Percentiles rank a stretch among this genome's conserved stretches.
phyloP scores from a whole-genome alignment of 2,329 filamentous ascomycete genomes.

The Fusarium sp. region DNA sequence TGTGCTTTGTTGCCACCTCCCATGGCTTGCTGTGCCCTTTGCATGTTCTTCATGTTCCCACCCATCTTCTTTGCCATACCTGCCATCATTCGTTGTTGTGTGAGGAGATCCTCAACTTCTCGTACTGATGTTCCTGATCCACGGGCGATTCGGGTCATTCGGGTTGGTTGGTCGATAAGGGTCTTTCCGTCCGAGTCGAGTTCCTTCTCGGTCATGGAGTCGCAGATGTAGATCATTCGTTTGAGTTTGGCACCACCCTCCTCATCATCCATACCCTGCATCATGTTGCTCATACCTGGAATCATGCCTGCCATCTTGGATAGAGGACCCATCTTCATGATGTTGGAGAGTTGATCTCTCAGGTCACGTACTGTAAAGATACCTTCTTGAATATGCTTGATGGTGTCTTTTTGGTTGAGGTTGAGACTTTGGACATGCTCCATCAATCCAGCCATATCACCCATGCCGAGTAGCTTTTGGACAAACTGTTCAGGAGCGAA shows the following conservation, averaged over 20 bases:
- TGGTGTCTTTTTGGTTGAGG: slow-evolving; percentile 97
- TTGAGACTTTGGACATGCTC: slow-evolving; percentile 97
- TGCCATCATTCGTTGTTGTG: slow-evolving; percentile 98
- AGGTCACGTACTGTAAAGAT: slow-evolving; percentile 96
- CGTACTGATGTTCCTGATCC: slow-evolving; percentile 91
- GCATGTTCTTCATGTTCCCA: slow-evolving; percentile 97
- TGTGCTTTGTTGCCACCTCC: slow-evolving; percentile 91
- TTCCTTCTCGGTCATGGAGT: slow-evolving; percentile 97
- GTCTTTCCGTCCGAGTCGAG: slow-evolving; percentile 95
- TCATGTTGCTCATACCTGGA: slow-evolving; percentile 91
- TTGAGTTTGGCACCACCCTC: slow-evolving; percentile 94
- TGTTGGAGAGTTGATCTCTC: slow-evolving; percentile 94
- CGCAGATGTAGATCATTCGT: slow-evolving; percentile 99
- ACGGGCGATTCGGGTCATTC: slow-evolving; percentile 91
- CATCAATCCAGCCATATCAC: slow-evolving; percentile 93
- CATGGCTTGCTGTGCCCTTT: slow-evolving; percentile 91
- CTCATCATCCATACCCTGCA: slow-evolving; percentile 96
- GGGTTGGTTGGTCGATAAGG: slow-evolving; percentile 89
- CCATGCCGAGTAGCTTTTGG: slow-evolving; percentile 95
- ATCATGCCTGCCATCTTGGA: slow-evolving; percentile 99
- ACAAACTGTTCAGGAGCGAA: slow-evolving; percentile 96
- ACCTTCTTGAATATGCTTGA: slow-evolving; percentile 98
- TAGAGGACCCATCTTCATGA: slow-evolving; percentile 99
- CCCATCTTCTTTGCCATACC: slow-evolving; percentile 99
- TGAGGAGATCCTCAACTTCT: slow-evolving; percentile 97